Percentiles rank a stretch among this genome's conserved stretches.
Evolutionary conservation across 2,329 filamentous ascomycete genomes (phyloP).

Genomic region (Ophiostoma quercus): DNA sequence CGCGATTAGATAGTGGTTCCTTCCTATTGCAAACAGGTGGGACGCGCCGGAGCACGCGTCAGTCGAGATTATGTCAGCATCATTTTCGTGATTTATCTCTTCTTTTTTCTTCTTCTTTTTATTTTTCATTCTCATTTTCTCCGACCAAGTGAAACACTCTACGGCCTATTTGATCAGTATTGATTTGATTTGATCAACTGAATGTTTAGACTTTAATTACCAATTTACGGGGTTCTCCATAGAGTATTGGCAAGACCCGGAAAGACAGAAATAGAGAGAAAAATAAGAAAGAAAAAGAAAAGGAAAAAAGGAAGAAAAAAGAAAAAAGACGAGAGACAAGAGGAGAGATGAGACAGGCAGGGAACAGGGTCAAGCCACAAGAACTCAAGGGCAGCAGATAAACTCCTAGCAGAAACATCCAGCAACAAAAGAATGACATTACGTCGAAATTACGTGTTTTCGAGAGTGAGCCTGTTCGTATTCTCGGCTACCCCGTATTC

Average conservation of each 20-base stretch:
- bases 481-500: conserved; percentile 5
- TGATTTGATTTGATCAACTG: neutral
- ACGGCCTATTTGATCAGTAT: neutral
- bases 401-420: neutral
- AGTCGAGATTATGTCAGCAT: neutral
- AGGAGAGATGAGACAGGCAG: neutral
- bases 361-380: neutral
- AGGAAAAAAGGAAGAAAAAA: neutral
- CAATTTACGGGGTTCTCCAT: conserved; percentile 10
- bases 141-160: neutral
- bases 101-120: neutral
- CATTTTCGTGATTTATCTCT: neutral
- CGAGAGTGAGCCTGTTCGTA: neutral
- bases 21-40: neutral
- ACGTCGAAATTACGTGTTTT: conserved; percentile 13
- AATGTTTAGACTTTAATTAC: neutral
- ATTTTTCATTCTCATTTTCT: neutral
- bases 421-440: neutral
- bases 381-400: no score
- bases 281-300: neutral
- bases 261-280: neutral
- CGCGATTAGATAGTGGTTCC: neutral
- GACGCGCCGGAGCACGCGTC: neutral
- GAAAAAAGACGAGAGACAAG: no score
- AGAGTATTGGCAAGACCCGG: neutral